Evolutionary conservation across 1,139 yeast species (phyloP), one percentile per base, ranked within the genome.

Genomic region (Diutina neorugosa): DNA sequence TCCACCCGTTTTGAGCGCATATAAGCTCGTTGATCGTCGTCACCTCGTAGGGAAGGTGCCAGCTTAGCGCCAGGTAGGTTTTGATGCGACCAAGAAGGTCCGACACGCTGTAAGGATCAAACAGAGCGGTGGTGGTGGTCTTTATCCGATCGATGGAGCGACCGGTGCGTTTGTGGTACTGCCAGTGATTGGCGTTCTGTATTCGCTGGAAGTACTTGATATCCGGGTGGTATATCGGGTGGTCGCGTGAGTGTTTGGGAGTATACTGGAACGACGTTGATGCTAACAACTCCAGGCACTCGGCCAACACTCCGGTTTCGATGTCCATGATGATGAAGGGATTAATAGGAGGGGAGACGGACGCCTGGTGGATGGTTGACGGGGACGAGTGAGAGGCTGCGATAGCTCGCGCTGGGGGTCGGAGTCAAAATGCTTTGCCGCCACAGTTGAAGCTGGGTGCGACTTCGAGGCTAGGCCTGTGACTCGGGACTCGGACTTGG

Each of bases 121-220:
- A 46, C 41, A n/a, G 40, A 5, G 40, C 37, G 6, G 50, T 46
- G 21, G 50, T n/a, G 21, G 23, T 46, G 21, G 50, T 46, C 25
- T 46, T 46, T 8, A 46, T 46, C n/a, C 16, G 14, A 16, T 46
- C 50, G 21, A 46, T 46, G 27, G 37, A 21, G 14, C 50, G 19
- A 9, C 50, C 50, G 19, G 12, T 14, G 14, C 40, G 50, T 16
- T 46, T 46, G 27, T 46, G 50, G 23, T 46, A 46, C 5, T 46
- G 50, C 50, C 50, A 46, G 40, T 46, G 50, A 23, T 46, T 46
- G 18, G 37, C 23, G 18, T 25, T 20, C 40, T 46, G 27, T 27
- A 46, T 27, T 25, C 50, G 50, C 12, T 46, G 50, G 25, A 46
- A 46, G 40, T 21, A 46, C 41, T 46, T 34, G 40, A 46, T 16